These are phyloP conservation scores for Saccharum officinarum DNA, from an alignment of 176 grass and related monocot species.

Conservation along the genomic window DNA sequence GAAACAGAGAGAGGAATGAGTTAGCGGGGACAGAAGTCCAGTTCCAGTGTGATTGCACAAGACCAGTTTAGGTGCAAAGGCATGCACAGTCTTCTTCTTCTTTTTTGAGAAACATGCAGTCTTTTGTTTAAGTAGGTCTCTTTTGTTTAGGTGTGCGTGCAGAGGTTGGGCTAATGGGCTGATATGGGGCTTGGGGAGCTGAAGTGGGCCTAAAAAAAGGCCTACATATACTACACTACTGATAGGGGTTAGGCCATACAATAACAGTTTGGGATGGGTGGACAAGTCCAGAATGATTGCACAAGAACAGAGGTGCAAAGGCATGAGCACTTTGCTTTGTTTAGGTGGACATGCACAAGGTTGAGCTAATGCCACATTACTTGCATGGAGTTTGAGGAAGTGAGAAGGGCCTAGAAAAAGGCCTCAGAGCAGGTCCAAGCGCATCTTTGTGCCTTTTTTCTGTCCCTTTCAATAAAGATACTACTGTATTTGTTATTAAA, in stretches of 20 bases:
- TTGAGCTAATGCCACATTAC: not conserved
- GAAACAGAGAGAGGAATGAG: not conserved
- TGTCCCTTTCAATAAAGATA: not conserved
- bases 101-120: too few relatives aligned
- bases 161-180: not conserved
- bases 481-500: not conserved
- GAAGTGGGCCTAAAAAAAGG: not conserved
- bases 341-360: not conserved
- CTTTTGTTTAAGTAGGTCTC: not conserved
- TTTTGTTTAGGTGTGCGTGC: not conserved
- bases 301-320: too few relatives aligned
- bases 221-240: not conserved
- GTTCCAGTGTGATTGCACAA: not conserved
- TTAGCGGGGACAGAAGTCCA: not conserved
- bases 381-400: not conserved
- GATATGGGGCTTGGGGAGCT: not conserved
- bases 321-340: not conserved
- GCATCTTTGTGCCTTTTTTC: not conserved
- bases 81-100: too few relatives aligned
- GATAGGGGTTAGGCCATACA: too few relatives aligned
- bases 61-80: not conserved
- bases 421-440: not conserved
- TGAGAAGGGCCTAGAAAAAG: not conserved
- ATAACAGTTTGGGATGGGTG: too few relatives aligned
- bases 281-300: too few relatives aligned